Base-by-base conservation (phyloP, 257 asterid species). In the Leonotis leonurus region DNA sequence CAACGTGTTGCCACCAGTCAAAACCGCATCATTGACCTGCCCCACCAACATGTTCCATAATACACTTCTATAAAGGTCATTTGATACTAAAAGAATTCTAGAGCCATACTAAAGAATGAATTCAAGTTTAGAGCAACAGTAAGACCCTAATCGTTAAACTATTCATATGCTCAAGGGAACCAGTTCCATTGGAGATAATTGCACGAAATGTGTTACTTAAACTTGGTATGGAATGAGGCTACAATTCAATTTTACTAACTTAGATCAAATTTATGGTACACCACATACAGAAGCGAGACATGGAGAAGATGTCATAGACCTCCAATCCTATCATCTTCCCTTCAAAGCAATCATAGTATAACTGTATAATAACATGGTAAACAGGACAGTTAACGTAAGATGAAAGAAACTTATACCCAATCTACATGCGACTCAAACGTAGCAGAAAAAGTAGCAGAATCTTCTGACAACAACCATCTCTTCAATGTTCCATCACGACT, bases 371-470 rank as follows among this genome's bases (percentile, higher is more conserved):
- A 37, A 8, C 24, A 2, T 17, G 27, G 14, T 13, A 32, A 3
- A 39, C 62, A 52, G 37, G 14, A 50, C 58, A 32, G 14, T 63
- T 32, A 35, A 37, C 51, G 71, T 64, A 67, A 62, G 50, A 48
- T 21, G 46, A 67, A 64, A 64, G 49, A 4, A 58, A 49, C 29
- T 14, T 18, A 41, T 91, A 92, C 98, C 98, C 98, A 91, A 77
- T 91, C 98, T 73, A 91, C 95, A 71, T 91, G 98, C 9, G 96
- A 88, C 85, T 91, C 98, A 60, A 81, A 88, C 35, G 98, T 92
- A 48, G 95, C 83, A 71, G 97, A 92, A 78, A 83, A 92, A 43
- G 90, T 77, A 35, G 95, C 83, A 71, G 78, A 65, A 70, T 83
- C 82, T 73, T 86, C 93, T 40, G 78, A 64, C 79, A 92, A 66